phyloP scores from a whole-genome alignment of 345 rosid genomes.

The Eucalyptus brandiana region DNA sequence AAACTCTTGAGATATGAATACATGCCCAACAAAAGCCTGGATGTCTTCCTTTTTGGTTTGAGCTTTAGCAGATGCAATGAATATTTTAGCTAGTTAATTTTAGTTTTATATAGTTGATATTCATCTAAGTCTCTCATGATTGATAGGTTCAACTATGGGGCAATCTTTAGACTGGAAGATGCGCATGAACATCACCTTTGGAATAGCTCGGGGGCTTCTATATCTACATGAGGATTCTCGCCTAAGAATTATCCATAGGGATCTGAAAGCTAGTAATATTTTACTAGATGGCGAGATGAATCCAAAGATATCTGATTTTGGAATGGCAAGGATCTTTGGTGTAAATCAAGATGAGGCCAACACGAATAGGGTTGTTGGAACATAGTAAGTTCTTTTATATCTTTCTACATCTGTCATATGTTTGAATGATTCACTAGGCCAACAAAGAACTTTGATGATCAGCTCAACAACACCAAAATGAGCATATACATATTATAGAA shows the following conservation, averaged over 20 bases:
- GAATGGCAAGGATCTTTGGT: conserved; percentile 21
- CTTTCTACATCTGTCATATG: background rate
- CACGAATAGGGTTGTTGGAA: conserved; percentile 12
- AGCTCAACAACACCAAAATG: background rate
- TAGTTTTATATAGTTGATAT: background rate
- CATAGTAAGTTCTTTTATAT: background rate
- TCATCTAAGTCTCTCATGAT: no score
- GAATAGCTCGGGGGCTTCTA: conserved; percentile 24
- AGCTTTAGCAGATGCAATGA: background rate
- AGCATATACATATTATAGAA: background rate
- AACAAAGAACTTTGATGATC: background rate
- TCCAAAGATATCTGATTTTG: conserved; percentile 16
- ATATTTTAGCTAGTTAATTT: background rate
- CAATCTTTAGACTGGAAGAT: conserved; percentile 2
- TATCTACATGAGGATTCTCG: conserved; percentile 32
- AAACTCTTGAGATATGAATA: conserved; percentile 2
- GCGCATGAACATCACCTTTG: conserved; percentile 13
- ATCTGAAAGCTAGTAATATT: conserved; percentile 8
- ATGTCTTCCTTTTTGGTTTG: background rate
- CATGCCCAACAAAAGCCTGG: conserved; percentile 10
- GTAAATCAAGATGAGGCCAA: conserved; percentile 11
- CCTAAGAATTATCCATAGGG: conserved; percentile 20
- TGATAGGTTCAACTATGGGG: background rate
- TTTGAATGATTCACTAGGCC: background rate
- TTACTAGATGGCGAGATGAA: conserved; percentile 11